phyloP scores from a whole-genome alignment of 2,329 filamentous ascomycete genomes.

The Monilinia fructicola region DNA sequence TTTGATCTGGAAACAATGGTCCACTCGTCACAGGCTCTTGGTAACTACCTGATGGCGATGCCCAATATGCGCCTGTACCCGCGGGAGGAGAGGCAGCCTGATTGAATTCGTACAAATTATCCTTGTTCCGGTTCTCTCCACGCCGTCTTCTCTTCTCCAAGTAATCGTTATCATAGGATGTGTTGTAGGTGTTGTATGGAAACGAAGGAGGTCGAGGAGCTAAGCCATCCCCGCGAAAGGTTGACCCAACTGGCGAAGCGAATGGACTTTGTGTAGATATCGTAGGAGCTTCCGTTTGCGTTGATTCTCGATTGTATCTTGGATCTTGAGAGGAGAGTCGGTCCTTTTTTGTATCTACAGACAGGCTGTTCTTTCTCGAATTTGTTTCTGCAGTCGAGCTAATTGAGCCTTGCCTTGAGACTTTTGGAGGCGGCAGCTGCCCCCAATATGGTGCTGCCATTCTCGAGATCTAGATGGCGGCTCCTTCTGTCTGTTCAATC shows the following conservation, averaged over 20 bases:
- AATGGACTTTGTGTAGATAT: constrained; percentile 60
- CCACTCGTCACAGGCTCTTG: constrained; percentile 49
- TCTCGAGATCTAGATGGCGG: not conserved
- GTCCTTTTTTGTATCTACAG: constrained; percentile 33
- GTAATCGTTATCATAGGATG: constrained; percentile 44
- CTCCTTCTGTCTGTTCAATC: not conserved
- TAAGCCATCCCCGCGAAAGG: constrained; percentile 52
- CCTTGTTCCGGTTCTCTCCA: constrained; percentile 45
- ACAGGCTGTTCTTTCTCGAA: constrained; percentile 30
- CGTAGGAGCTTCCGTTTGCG: constrained; percentile 58
- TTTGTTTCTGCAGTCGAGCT: constrained; percentile 41
- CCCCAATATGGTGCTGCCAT: constrained; percentile 52
- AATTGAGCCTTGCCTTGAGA: constrained; percentile 40
- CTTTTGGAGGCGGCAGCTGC: constrained; percentile 53
- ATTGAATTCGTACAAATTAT: constrained; percentile 42
- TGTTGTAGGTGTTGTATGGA: constrained; percentile 45
- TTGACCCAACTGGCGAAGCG: constrained; percentile 54
- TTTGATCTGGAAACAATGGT: constrained; percentile 39
- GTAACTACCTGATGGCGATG: constrained; percentile 57
- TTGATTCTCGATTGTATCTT: constrained; percentile 45
- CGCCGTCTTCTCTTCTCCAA: constrained; percentile 47
- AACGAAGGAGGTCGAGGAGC: constrained; percentile 60
- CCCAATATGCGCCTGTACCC: constrained; percentile 61
- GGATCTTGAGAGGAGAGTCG: constrained; percentile 44
- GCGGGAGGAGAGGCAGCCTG: constrained; percentile 44